Conservation (phyloP, 805 yeast genomes). For the Hanseniaspora jakobsenii region DNA sequence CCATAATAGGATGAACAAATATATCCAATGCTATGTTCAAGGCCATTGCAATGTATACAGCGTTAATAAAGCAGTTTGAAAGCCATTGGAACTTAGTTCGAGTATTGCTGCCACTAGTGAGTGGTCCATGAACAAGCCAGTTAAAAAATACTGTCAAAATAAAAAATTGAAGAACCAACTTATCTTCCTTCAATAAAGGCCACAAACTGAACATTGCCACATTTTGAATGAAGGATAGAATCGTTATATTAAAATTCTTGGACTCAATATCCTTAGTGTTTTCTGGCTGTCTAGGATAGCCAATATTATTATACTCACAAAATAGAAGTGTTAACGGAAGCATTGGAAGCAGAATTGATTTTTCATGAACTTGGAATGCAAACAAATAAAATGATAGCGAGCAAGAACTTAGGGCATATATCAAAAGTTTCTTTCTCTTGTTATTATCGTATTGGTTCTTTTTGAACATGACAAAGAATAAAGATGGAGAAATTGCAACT, state of each 20-base stretch:
- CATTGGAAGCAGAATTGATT: conserved; percentile 76
- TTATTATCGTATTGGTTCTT: conserved; percentile 26
- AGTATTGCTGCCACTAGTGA: too few species aligned
- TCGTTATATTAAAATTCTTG: conserved; percentile 35
- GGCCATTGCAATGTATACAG: conserved; percentile 21
- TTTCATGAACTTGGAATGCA: conserved; percentile 94
- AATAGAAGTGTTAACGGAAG: conserved; percentile 64
- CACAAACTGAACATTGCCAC: conserved; percentile 74
- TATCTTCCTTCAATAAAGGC: conserved; percentile 74
- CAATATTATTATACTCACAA: conserved; percentile 1
- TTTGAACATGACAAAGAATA: conserved; percentile 36
- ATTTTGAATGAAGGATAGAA: conserved; percentile 75
- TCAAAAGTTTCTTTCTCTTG: conserved; percentile 34
- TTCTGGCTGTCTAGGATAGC: background rate
- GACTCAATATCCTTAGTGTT: background rate
- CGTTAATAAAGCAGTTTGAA: conserved; percentile 18
- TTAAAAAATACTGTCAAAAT: conserved; percentile 53
- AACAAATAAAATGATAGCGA: conserved; percentile 82
- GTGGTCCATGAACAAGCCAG: conserved; percentile 72
- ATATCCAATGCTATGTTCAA: conserved; percentile 34
- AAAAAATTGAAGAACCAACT: conserved; percentile 57
- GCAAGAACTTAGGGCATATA: conserved; percentile 70
- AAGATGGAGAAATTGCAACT: conserved; percentile 44
- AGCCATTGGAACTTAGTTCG: background rate
- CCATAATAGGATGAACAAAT: conserved; percentile 39